phyloP scores from a whole-genome alignment of 208 protist genomes.

The Angomonas deanei region DNA sequence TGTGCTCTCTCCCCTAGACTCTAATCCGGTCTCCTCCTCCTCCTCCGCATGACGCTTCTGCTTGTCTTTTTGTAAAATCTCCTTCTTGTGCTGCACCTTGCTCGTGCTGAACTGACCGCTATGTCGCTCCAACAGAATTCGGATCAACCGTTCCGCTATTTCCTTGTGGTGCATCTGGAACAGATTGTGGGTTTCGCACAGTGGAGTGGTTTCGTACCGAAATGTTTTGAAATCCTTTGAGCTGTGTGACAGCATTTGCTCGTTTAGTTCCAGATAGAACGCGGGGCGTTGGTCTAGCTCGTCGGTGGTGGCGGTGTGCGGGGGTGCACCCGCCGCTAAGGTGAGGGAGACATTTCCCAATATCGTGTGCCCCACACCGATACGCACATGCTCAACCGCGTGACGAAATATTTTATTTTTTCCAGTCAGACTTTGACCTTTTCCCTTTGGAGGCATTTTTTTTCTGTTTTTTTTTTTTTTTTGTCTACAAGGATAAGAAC shows the following conservation, averaged over 20 bases:
- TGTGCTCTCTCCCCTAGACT: slow-evolving; percentile 18
- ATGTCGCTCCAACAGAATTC: slow-evolving; percentile 42
- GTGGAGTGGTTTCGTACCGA: slow-evolving; percentile 64
- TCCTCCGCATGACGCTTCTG: background rate
- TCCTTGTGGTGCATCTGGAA: slow-evolving; percentile 65
- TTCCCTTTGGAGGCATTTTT: slow-evolving; percentile 73
- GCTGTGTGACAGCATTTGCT: slow-evolving; percentile 70
- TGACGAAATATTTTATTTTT: slow-evolving; percentile 81
- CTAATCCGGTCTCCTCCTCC: slow-evolving; percentile 6
- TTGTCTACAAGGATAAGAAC: background rate
- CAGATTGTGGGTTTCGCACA: slow-evolving; percentile 63
- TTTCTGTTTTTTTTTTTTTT: background rate
- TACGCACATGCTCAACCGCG: slow-evolving; percentile 84
- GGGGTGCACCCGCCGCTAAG: slow-evolving; percentile 21
- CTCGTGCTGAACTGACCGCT: slow-evolving; percentile 16
- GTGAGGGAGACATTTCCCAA: slow-evolving; percentile 71
- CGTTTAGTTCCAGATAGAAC: slow-evolving; percentile 80
- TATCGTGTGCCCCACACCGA: slow-evolving; percentile 79
- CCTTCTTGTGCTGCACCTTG: background rate
- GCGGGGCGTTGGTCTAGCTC: slow-evolving; percentile 20
- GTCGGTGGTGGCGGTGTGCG: background rate
- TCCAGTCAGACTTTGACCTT: slow-evolving; percentile 55
- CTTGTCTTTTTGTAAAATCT: background rate
- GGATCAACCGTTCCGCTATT: slow-evolving; percentile 72
- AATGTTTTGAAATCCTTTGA: slow-evolving; percentile 85